Base-by-base conservation (phyloP, 2,329 filamentous ascomycete genomes). In the Fusarium falciforme region DNA sequence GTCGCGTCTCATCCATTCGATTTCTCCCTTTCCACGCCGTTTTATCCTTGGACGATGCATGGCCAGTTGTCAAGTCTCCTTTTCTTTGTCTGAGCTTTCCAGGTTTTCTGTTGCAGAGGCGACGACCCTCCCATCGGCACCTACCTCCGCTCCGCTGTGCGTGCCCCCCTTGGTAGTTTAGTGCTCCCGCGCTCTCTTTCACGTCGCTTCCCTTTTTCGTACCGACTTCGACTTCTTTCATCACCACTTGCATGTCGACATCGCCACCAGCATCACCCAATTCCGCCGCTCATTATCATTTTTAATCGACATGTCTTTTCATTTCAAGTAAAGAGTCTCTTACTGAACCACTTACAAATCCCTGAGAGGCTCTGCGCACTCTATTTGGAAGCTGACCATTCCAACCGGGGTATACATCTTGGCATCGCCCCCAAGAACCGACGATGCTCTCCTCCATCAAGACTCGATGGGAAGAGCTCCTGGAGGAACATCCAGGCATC, bases 401-500 rank as follows among this genome's bases (percentile, higher is more conserved):
- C 31, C 54, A 42, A 64, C 62, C 38, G 54, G 71, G 62, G 61
- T 61, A 31, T 54, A 31, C 22, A 35, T 61, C 67, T 69, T 71
- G 68, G 70, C 74, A 66, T 66, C 52, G 55, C 60, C 31, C 64
- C 33, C 54, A 42, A 52, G 27, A 54, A 47, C 31, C 55, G 25
- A 73, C 35, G n/a, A 79, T 79, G 78, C 44, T 75, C 22, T 66
- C 63, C 16, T 72, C 68, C 17, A 52, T 75, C 47, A 77, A 61
- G 57, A 27, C 47, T 33, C 74, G 71, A 12, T 79, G 77, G 76
- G 64, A 73, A 25, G 72, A 70, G 29, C 57, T 78, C 49, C 67
- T 73, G 25, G 64, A 77, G 36, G 71, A 79, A 31, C 74, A 78
- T 44, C 67, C 71, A 16, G 62, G 63, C 3, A 31, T 64, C 20